Conservation (phyloP, 2,329 filamentous ascomycete species). For the Hymenoscyphus repandus region DNA sequence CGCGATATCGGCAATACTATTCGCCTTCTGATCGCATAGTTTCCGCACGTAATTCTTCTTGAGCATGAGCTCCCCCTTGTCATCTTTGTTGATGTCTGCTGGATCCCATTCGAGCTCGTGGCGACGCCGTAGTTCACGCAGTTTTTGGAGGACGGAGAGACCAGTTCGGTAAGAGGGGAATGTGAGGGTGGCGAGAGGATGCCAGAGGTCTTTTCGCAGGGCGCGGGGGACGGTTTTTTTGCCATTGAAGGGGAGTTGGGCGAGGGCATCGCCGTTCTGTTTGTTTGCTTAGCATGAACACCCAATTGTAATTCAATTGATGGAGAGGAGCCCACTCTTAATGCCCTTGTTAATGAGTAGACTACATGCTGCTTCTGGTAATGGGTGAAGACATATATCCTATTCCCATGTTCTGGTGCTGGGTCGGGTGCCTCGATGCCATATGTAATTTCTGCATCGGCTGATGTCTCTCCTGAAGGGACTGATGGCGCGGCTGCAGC, state of each 20-base stretch:
- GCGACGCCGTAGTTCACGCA: slow-evolving; percentile 58
- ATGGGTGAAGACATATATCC: slow-evolving; percentile 36
- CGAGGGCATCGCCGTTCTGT: slow-evolving; percentile 43
- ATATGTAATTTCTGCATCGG: background rate
- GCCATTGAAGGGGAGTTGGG: slow-evolving; percentile 60
- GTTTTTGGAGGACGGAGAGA: slow-evolving; percentile 54
- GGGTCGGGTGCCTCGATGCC: background rate
- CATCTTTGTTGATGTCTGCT: slow-evolving; percentile 37
- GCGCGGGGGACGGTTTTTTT: slow-evolving; percentile 61
- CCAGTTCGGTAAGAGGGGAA: slow-evolving; percentile 52
- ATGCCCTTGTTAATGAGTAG: slow-evolving; percentile 33
- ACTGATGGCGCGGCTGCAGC: background rate
- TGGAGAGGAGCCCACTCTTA: slow-evolving; percentile 28
- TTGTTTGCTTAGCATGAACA: background rate
- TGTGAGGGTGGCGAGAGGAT: slow-evolving; percentile 53
- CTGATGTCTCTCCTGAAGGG: background rate
- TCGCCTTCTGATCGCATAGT: slow-evolving; percentile 47
- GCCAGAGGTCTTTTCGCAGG: slow-evolving; percentile 64
- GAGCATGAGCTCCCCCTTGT: slow-evolving; percentile 12
- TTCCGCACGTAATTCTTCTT: slow-evolving; percentile 28
- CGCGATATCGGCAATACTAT: slow-evolving; percentile 57
- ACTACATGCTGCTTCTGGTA: slow-evolving; percentile 36
- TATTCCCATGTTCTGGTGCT: slow-evolving; percentile 29
- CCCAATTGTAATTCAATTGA: background rate
- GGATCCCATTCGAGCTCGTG: slow-evolving; percentile 57